These are phyloP conservation scores for Coemansia sp. DNA, from an alignment of 371 early-diverging fungal genomes.

Conservation along the genomic window DNA sequence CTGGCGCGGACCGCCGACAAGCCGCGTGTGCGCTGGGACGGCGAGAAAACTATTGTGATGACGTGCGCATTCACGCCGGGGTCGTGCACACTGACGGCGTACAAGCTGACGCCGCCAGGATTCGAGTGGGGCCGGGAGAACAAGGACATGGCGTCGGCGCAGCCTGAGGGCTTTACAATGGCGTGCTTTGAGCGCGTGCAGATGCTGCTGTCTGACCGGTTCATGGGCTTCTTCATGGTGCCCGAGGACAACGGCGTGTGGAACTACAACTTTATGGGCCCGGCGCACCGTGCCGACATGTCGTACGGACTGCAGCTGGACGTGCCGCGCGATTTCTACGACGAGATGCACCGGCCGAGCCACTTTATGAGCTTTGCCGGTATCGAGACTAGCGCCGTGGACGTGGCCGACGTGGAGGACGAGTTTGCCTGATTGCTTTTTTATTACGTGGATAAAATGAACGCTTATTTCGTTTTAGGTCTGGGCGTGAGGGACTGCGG, in stretches of 20 bases:
- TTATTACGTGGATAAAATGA: neutral
- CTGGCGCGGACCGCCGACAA: conserved; percentile 59
- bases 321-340: conserved; percentile 94
- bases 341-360: conserved; percentile 91
- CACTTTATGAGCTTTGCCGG: conserved; percentile 95
- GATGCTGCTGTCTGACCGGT: conserved; percentile 90
- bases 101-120: conserved; percentile 92
- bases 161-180: conserved; percentile 86
- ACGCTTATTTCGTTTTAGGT: neutral
- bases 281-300: conserved; percentile 87
- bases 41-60: conserved; percentile 85
- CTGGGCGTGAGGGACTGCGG: too few relatives aligned
- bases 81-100: conserved; percentile 92
- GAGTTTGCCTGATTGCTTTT: conserved; percentile 42
- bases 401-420: conserved; percentile 49
- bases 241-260: conserved; percentile 82
- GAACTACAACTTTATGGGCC: conserved; percentile 98
- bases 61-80: conserved; percentile 97
- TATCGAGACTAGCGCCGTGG: conserved; percentile 55
- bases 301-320: conserved; percentile 86
- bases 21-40: conserved; percentile 81
- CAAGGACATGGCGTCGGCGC: conserved; percentile 66
- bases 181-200: conserved; percentile 93
- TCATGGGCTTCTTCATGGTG: conserved; percentile 97
- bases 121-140: conserved; percentile 93